A percentile compares a stretch with the other conserved stretches of the same genome.
Evolutionary conservation across 306 rosid genomes (phyloP).

Genomic region (Quillaja saponaria): DNA sequence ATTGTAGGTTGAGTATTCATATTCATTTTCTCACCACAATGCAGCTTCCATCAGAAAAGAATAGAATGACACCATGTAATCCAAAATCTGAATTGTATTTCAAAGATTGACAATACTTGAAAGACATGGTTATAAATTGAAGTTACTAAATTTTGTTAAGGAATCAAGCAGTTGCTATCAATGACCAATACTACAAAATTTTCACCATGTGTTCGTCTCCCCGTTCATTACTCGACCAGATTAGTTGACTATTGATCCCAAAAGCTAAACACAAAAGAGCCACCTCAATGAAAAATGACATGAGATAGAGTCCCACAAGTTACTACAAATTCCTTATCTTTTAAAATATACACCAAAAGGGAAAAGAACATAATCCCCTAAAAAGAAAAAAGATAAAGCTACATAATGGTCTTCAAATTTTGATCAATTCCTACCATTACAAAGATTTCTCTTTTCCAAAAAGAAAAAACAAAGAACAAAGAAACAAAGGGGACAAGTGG

Average conservation of each 20-base stretch:
- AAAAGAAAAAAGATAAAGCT: constrained; percentile 20
- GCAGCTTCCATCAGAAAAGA: no score
- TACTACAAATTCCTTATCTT: constrained; percentile 1
- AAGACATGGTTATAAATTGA: no score
- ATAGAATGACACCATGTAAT: no score
- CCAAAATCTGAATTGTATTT: no score
- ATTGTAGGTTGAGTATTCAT: no score
- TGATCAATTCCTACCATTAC: constrained; percentile 36
- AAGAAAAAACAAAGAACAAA: constrained; percentile 2
- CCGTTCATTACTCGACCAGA: not conserved
- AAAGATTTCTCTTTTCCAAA: not conserved
- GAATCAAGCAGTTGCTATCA: no score
- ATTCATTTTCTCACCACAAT: no score
- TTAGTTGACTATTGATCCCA: not conserved
- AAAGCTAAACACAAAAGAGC: not conserved
- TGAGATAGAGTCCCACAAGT: not conserved
- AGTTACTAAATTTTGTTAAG: no score
- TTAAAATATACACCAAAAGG: not conserved
- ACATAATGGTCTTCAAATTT: constrained; percentile 29
- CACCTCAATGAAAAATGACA: not conserved
- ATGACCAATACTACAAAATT: no score
- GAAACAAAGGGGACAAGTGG: constrained; percentile 12
- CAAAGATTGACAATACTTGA: no score
- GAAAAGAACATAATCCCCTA: not conserved
- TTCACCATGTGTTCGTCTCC: no score